These are phyloP conservation scores for Emmonsiellopsis sp. DNA, from an alignment of 2,329 filamentous ascomycete species.

Conservation along the genomic window DNA sequence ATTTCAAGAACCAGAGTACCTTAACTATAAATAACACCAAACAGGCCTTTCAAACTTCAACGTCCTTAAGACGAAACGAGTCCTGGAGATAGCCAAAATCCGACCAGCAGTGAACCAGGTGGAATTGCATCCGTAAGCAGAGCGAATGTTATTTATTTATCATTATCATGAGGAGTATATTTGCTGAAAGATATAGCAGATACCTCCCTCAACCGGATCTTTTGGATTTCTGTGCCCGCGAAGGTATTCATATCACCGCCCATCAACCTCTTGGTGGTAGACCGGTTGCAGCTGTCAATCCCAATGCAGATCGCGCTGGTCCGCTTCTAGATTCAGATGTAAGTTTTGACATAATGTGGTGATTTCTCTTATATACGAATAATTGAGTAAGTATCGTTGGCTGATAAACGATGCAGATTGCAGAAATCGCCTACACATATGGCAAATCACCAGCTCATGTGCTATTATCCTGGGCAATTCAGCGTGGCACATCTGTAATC, in stretches of 20 bases:
- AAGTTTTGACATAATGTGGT: background rate
- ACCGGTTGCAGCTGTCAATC: slow-evolving; percentile 1
- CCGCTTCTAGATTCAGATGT: background rate
- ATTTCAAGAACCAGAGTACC: slow-evolving; percentile 3
- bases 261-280: slow-evolving; percentile 7
- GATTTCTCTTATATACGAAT: background rate
- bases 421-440: background rate
- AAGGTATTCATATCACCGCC: slow-evolving; percentile 8
- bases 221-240: background rate
- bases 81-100: slow-evolving; percentile 37
- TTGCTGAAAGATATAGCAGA: slow-evolving; percentile 3
- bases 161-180: slow-evolving; percentile 4
- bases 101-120: slow-evolving; percentile 57
- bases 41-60: slow-evolving; percentile 31
- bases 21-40: slow-evolving; percentile 7
- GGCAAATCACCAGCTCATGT: slow-evolving; percentile 27
- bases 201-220: background rate
- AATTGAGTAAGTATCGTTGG: background rate
- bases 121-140: slow-evolving; percentile 49
- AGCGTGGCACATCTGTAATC: slow-evolving; percentile 41
- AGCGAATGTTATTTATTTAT: background rate
- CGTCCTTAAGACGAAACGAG: slow-evolving; percentile 23
- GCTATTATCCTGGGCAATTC: slow-evolving; percentile 41
- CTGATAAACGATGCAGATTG: background rate
- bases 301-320: background rate